Evolutionary conservation across 805 yeast species (phyloP), one percentile per base, ranked within the genome.

Genomic region (Cyberlindnera mrakii): DNA sequence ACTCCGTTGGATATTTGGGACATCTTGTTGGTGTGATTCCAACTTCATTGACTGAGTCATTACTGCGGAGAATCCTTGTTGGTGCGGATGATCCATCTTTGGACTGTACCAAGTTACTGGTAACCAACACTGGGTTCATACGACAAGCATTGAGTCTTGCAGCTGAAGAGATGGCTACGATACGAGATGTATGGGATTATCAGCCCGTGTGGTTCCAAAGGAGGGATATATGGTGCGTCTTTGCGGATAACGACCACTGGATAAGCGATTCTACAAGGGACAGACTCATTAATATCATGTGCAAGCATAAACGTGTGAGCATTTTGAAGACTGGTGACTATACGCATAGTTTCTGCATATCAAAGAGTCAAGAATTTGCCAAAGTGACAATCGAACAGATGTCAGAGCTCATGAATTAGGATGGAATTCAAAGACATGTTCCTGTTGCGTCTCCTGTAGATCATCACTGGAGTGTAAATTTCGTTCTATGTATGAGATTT

Each of bases 241-340:
- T 78, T 50, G 81, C 83, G 6, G 60, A 59, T n/a, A 54, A 64
- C 25, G 91, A 83, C 55, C 78, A 78, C 54, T 83, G 90, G 90
- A 80, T 83, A 3, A 66, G 68, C 43, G 67, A 72, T 38, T 60
- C 54, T 27, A 74, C 86, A 1, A 68, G 84, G 36, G 66, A 67
- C 2, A 58, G 59, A 27, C 33, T 50, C 15, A 42, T 80, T 3
- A 53, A 74, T 31, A 47, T 62, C 10, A 60, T 66, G 33, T 70
- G 72, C 49, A 58, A 64, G 19, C 57, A 59, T 31, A 50, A 53
- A 16, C 40, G 41, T 3, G 60, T 63, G 31, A 57, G 64, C 1
- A 46, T 51, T 6, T 58, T 71, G 20, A 52, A 52, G 9, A 62
- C 62, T 8, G 54, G 64, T 16, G 64, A 65, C 43, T 70, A 79